These are phyloP conservation scores for Dactylorhiza incarnata DNA, from an alignment of 106 monocot species.

Conservation along the genomic window DNA sequence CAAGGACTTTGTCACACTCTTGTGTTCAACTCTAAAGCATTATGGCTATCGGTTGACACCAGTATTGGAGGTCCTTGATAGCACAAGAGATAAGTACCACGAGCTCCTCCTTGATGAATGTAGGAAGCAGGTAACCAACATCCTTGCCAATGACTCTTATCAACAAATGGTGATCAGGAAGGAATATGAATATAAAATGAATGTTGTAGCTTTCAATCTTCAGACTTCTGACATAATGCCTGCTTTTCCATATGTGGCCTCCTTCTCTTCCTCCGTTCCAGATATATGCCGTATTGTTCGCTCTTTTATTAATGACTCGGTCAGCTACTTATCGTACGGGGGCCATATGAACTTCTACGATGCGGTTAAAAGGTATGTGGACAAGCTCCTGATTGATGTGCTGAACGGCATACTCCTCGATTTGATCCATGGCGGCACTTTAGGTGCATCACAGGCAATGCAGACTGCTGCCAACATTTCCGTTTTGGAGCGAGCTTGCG, in stretches of 20 bases:
- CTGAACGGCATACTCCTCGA: slow-evolving; percentile 43
- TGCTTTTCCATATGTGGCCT: slow-evolving; percentile 45
- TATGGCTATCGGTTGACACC: slow-evolving; percentile 43
- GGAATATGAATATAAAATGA: slow-evolving; percentile 67
- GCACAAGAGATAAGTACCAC: slow-evolving; percentile 54
- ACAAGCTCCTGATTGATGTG: slow-evolving; percentile 47
- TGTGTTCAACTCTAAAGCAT: slow-evolving; percentile 42
- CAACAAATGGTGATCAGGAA: slow-evolving; percentile 57
- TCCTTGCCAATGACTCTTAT: slow-evolving; percentile 39
- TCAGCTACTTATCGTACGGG: slow-evolving; percentile 59
- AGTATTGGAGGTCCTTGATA: slow-evolving; percentile 49
- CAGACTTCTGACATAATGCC: slow-evolving; percentile 11
- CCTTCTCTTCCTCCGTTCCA: slow-evolving; percentile 59
- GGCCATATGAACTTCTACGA: slow-evolving; percentile 50
- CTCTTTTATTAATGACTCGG: slow-evolving; percentile 56
- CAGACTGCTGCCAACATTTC: slow-evolving; percentile 50
- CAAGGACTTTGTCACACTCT: slow-evolving; percentile 57
- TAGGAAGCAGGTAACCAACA: slow-evolving; percentile 29
- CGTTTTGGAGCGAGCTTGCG: slow-evolving; percentile 38
- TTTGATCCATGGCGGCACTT: slow-evolving; percentile 24
- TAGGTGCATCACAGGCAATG: slow-evolving; percentile 41
- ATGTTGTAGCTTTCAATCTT: slow-evolving; percentile 36
- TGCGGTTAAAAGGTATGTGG: slow-evolving; percentile 46
- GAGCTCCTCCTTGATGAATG: slow-evolving; percentile 54
- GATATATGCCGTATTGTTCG: slow-evolving; percentile 45